Conservation (phyloP, 2,329 filamentous ascomycete genomes). For the Salinomyces thailandicus region DNA sequence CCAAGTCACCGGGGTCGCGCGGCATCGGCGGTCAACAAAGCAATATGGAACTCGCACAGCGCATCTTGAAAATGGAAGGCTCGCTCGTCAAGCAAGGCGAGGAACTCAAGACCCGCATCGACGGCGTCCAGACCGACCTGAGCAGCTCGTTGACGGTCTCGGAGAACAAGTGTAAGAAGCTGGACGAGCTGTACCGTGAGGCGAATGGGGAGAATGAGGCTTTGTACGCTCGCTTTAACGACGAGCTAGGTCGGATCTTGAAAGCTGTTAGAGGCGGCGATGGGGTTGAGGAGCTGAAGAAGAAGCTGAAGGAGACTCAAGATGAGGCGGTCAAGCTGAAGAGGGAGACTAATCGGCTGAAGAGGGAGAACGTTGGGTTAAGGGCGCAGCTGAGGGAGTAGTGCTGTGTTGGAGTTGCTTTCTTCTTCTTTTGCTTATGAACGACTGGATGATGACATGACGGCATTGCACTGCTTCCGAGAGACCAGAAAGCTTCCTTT, state of each 20-base stretch:
- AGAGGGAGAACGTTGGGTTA: conserved; percentile 66
- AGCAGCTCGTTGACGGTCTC: conserved; percentile 58
- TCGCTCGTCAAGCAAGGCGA: conserved; percentile 50
- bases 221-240: conserved; percentile 83
- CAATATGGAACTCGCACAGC: conserved; percentile 41
- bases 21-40: conserved; percentile 2
- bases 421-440: too few species aligned
- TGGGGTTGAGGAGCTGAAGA: conserved; percentile 67
- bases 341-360: conserved; percentile 76
- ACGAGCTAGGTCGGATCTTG: conserved; percentile 75
- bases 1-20: conserved; percentile 35
- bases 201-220: conserved; percentile 84
- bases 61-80: conserved; percentile 57
- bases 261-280: conserved; percentile 64
- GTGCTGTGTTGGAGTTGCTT: too few species aligned
- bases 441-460: neutral
- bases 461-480: too few species aligned
- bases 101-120: conserved; percentile 51
- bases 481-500: too few species aligned
- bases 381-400: conserved; percentile 38
- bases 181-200: conserved; percentile 84
- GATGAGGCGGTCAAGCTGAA: conserved; percentile 69
- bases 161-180: conserved; percentile 66
- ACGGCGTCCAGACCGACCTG: conserved; percentile 58
- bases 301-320: conserved; percentile 58